Percentiles rank a stretch among this genome's conserved stretches.
phyloP scores from a whole-genome alignment of 768 basidiomycete genomes.

The Suillus americanus region DNA sequence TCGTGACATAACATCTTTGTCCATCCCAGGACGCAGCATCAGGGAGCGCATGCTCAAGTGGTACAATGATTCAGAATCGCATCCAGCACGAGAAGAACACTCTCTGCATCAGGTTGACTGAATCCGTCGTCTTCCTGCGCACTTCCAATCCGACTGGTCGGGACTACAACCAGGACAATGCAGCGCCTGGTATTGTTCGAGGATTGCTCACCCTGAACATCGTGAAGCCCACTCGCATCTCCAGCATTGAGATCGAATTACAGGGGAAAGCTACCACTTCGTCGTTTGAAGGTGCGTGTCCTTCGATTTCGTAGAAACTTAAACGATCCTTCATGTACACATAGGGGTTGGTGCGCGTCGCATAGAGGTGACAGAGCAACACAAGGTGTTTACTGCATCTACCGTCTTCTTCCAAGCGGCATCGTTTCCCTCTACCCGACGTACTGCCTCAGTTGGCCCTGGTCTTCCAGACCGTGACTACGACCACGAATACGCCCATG shows the following conservation, averaged over 20 bases:
- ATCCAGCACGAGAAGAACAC: slow-evolving; percentile 35
- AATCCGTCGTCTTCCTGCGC: slow-evolving; percentile 73
- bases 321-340: neutral
- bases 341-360: slow-evolving; percentile 66
- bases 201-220: slow-evolving; percentile 65
- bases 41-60: neutral
- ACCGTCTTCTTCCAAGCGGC: slow-evolving; percentile 76
- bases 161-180: slow-evolving; percentile 32
- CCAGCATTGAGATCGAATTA: slow-evolving; percentile 81
- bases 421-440: slow-evolving; percentile 29
- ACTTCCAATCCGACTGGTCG: slow-evolving; percentile 47
- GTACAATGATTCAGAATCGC: neutral
- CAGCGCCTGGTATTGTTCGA: slow-evolving; percentile 62
- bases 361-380: slow-evolving; percentile 74
- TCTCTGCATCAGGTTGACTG: slow-evolving; percentile 61
- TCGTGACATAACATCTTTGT: neutral
- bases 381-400: slow-evolving; percentile 67
- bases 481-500: slow-evolving; percentile 1
- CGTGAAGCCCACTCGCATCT: slow-evolving; percentile 80
- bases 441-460: slow-evolving; percentile 24
- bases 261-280: slow-evolving; percentile 65
- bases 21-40: neutral
- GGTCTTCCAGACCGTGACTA: slow-evolving; percentile 12
- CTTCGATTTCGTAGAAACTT: slow-evolving; percentile 16
- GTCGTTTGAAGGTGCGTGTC: slow-evolving; percentile 83